phyloP scores from a whole-genome alignment of 1,284 basidiomycete species.

The Pholiota adiposa region DNA sequence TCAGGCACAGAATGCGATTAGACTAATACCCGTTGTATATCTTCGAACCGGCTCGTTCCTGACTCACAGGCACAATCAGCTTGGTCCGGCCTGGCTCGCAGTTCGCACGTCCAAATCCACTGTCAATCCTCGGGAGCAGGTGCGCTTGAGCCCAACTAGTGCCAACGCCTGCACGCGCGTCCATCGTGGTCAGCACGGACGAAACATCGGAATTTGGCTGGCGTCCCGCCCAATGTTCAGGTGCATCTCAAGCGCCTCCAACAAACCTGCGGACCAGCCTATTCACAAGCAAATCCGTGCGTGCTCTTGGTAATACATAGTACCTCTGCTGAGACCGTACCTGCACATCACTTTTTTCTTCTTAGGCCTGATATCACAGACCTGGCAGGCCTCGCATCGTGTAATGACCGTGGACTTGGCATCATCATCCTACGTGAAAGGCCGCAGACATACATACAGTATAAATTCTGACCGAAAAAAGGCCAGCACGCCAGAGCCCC shows the following conservation, averaged over 20 bases:
- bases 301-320: no score
- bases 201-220: conserved; percentile 10
- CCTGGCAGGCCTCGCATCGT: not conserved
- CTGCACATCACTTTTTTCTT: no score
- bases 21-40: conserved; percentile 24
- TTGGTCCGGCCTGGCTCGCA: conserved; percentile 20
- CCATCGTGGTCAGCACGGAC: not conserved
- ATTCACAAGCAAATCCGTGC: no score
- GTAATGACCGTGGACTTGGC: not conserved
- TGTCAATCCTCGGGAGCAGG: conserved; percentile 17
- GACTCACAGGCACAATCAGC: conserved; percentile 21
- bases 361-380: not conserved
- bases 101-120: conserved; percentile 5
- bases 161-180: not conserved
- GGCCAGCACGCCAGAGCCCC: not conserved
- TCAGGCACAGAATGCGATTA: conserved; percentile 26
- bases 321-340: not conserved
- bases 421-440: no score
- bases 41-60: conserved; percentile 23
- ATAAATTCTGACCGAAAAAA: no score
- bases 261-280: no score
- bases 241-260: no score
- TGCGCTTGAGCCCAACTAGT: not conserved
- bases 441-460: no score
- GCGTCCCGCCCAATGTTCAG: not conserved